Evolutionary conservation across 2,329 filamentous ascomycete species (phyloP).

Genomic region (Zymoseptoria crescenta): DNA sequence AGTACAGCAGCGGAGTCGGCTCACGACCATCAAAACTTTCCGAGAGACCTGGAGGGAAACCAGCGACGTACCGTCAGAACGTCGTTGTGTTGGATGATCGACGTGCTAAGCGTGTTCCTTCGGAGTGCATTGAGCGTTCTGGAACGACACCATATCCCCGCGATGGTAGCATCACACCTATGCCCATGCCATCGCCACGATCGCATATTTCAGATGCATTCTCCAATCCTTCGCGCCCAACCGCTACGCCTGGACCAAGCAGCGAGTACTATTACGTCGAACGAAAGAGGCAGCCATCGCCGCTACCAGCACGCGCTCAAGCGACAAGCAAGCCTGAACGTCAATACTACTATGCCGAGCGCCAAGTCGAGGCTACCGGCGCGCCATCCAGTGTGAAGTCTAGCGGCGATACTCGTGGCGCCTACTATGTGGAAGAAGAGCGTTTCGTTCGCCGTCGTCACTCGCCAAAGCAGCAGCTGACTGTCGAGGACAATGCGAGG

Average conservation of each 20-base stretch:
- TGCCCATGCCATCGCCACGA: conserved; percentile 8
- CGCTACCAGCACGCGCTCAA: not conserved
- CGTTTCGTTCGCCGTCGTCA: conserved; percentile 7
- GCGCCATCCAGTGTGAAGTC: not conserved
- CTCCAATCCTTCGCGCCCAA: not conserved
- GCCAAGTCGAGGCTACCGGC: conserved; percentile 4
- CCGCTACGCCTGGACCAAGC: not conserved
- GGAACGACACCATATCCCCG: conserved; percentile 2
- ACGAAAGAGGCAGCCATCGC: not conserved
- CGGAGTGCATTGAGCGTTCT: not conserved
- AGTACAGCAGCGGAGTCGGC: not conserved
- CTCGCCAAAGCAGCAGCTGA: not conserved
- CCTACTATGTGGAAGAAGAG: conserved; percentile 7
- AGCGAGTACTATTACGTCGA: not conserved
- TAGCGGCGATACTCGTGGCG: not conserved
- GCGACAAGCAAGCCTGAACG: not conserved
- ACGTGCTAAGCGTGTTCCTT: not conserved
- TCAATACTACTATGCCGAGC: conserved; percentile 12
- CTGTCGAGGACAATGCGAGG: not conserved
- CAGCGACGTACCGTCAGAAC: not conserved
- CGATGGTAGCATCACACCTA: not conserved
- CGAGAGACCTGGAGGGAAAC: not conserved
- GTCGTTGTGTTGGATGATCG: not conserved
- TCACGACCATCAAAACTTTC: not conserved
- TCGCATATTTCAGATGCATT: not conserved